phyloP scores from a whole-genome alignment of 768 basidiomycete species.

The Steccherinum ochraceum region DNA sequence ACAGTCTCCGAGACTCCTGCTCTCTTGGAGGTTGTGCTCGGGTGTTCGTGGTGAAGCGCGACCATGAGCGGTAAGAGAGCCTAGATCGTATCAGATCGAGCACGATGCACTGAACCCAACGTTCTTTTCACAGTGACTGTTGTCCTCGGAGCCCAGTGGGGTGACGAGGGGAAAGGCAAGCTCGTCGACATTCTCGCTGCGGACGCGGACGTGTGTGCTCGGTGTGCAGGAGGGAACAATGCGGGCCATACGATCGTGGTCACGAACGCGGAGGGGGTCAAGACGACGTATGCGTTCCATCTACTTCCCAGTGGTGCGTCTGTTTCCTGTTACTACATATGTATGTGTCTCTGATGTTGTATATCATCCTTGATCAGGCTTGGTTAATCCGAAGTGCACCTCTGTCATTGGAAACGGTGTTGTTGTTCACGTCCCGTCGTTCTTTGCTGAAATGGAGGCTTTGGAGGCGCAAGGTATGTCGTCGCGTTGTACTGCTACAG shows the following conservation, averaged over 20 bases:
- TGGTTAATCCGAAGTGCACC: slow-evolving; percentile 79
- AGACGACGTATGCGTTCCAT: slow-evolving; percentile 93
- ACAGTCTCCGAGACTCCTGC: too few species aligned
- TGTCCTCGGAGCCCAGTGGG: slow-evolving; percentile 88
- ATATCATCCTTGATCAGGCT: slow-evolving; percentile 37
- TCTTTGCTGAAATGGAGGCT: slow-evolving; percentile 89
- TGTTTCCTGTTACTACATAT: background rate
- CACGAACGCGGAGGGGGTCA: slow-evolving; percentile 58
- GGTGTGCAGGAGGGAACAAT: slow-evolving; percentile 98
- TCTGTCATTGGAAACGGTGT: slow-evolving; percentile 92
- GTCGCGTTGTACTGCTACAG: background rate
- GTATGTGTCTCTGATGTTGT: background rate
- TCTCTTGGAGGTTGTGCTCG: background rate
- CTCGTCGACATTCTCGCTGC: slow-evolving; percentile 94
- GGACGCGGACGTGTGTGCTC: slow-evolving; percentile 85
- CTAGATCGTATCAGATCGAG: background rate
- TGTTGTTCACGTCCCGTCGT: slow-evolving; percentile 93
- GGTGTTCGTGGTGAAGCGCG: background rate
- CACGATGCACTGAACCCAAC: background rate
- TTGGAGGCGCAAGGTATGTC: slow-evolving; percentile 72
- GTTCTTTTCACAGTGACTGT: slow-evolving; percentile 44
- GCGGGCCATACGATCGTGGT: slow-evolving; percentile 98
- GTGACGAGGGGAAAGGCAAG: slow-evolving; percentile 92
- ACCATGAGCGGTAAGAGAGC: slow-evolving; percentile 10
- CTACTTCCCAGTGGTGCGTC: slow-evolving; percentile 83